Evolutionary conservation across 208 protist genomes (phyloP).

Genomic region (Trypanosoma brucei): DNA sequence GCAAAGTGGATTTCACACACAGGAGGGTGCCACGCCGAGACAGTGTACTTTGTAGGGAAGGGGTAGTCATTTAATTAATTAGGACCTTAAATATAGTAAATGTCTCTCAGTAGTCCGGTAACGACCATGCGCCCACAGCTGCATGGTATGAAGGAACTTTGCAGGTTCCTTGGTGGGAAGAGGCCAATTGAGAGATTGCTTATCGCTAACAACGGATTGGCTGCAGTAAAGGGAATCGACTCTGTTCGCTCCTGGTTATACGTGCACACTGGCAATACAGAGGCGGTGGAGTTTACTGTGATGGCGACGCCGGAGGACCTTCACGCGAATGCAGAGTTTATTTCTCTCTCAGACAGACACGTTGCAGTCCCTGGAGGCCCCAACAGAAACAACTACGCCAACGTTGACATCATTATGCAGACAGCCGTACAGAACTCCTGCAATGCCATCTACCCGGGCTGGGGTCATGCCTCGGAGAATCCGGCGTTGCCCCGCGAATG

Average conservation of each 20-base stretch:
- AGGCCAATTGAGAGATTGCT: conserved; percentile 87
- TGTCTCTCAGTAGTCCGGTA: neutral
- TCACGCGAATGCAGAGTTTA: conserved; percentile 97
- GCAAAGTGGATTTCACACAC: no score
- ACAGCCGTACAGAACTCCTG: conserved; percentile 88
- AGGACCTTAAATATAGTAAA: neutral
- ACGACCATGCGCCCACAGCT: conserved; percentile 17
- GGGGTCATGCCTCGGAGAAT: conserved; percentile 98
- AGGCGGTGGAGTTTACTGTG: conserved; percentile 93
- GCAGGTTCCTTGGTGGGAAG: conserved; percentile 49
- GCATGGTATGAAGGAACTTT: conserved; percentile 42
- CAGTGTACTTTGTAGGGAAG: no score
- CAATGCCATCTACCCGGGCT: conserved; percentile 98
- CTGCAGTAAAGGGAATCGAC: conserved; percentile 97
- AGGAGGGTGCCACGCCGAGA: no score
- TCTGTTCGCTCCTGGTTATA: conserved; percentile 96
- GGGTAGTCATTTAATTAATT: no score
- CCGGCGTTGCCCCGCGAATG: conserved; percentile 92
- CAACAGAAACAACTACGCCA: conserved; percentile 99
- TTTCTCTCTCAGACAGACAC: conserved; percentile 94
- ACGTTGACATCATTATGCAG: conserved; percentile 97
- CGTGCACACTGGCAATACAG: conserved; percentile 92
- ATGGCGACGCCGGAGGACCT: conserved; percentile 99
- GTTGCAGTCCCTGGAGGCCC: conserved; percentile 94
- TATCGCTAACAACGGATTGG: conserved; percentile 98